Evolutionary conservation across 108 stramenopile genomes (phyloP).

Genomic region (Discostella pseudostelligera): DNA sequence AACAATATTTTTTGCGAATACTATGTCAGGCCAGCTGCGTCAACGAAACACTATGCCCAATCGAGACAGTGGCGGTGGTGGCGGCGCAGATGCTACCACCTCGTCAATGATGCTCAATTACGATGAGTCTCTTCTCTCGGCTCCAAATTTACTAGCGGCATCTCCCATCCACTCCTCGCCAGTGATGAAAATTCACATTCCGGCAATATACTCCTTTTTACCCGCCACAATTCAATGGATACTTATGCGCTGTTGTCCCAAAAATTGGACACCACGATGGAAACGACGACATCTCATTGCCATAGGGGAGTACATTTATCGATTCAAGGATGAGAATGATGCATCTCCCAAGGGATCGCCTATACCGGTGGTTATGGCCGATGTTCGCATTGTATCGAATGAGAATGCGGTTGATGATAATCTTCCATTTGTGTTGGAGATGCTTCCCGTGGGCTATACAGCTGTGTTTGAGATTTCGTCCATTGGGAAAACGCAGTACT

Average conservation of each 20-base stretch:
- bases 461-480: conserved; percentile 59
- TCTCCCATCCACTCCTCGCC: conserved; percentile 63
- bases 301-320: conserved; percentile 76
- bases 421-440: conserved; percentile 11
- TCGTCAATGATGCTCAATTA: conserved; percentile 1
- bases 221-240: conserved; percentile 52
- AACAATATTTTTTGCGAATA: too few species aligned
- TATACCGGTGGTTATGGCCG: conserved; percentile 47
- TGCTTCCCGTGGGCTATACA: conserved; percentile 47
- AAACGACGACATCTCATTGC: conserved; percentile 67
- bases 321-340: conserved; percentile 55
- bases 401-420: conserved; percentile 3
- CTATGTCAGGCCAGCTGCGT: conserved; percentile 12
- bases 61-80: too few species aligned
- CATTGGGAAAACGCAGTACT: conserved; percentile 62
- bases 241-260: conserved; percentile 40
- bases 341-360: conserved; percentile 67
- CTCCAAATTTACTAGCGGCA: conserved; percentile 47
- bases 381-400: conserved; percentile 25
- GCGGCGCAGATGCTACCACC: too few species aligned
- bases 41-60: too few species aligned
- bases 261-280: conserved; percentile 62
- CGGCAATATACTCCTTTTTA: conserved; percentile 56
- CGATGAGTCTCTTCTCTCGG: conserved; percentile 50
- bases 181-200: conserved; percentile 69